Evolutionary conservation across 106 monocot species (phyloP).

Genomic region (Acanthochlamys bracteata): DNA sequence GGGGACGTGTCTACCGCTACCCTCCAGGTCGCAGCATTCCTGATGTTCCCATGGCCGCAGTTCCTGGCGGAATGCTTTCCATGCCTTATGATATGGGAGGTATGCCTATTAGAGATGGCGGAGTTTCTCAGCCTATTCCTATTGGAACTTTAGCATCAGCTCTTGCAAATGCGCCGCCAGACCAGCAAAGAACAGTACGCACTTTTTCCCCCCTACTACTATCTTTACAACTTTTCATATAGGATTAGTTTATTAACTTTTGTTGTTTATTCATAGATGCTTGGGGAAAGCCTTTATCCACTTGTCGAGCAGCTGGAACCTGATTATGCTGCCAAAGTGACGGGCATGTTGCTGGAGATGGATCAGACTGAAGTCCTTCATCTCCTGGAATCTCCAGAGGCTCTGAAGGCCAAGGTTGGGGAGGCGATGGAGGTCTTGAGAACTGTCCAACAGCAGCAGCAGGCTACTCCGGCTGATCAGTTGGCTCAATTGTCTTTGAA

Average conservation of each 20-base stretch:
- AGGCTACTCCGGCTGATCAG: conserved; percentile 31
- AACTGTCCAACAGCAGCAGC: conserved; percentile 37
- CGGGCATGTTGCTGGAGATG: conserved; percentile 58
- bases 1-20: conserved; percentile 66
- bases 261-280: conserved; percentile 28
- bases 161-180: conserved; percentile 67
- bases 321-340: conserved; percentile 50
- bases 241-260: neutral
- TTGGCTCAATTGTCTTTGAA: conserved; percentile 35
- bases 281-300: conserved; percentile 46
- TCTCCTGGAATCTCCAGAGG: conserved; percentile 52
- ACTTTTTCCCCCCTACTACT: no score
- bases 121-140: conserved; percentile 54
- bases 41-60: conserved; percentile 43
- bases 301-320: conserved; percentile 53
- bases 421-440: conserved; percentile 62
- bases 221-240: neutral
- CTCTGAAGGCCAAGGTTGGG: conserved; percentile 36
- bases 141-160: conserved; percentile 62
- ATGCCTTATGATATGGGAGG: conserved; percentile 56
- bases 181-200: conserved; percentile 64
- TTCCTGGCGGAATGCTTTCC: conserved; percentile 48
- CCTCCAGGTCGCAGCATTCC: conserved; percentile 51
- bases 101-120: conserved; percentile 29
- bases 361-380: conserved; percentile 68